Percentiles rank a stretch among this genome's conserved stretches.
phyloP scores from a whole-genome alignment of 495 filamentous ascomycete species.

The Thozetella sp. region DNA sequence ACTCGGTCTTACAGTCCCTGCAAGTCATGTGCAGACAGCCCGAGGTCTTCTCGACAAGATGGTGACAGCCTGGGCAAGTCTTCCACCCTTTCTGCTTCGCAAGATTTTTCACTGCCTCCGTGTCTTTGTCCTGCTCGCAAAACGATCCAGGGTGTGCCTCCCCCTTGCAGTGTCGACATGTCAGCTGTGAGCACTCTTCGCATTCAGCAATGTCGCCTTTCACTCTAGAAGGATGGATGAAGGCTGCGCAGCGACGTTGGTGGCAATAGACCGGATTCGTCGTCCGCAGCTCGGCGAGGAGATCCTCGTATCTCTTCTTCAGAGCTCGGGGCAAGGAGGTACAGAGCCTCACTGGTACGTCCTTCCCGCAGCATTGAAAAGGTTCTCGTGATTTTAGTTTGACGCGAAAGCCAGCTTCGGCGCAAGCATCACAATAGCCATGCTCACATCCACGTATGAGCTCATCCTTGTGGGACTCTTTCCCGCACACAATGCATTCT shows the following conservation, averaged over 20 bases:
- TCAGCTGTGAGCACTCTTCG: background rate
- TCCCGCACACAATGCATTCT: background rate
- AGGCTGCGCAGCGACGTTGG: background rate
- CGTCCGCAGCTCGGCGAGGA: conserved; percentile 3
- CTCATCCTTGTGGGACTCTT: background rate
- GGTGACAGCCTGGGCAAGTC: conserved; percentile 1
- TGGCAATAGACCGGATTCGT: conserved; percentile 7
- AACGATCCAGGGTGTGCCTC: background rate
- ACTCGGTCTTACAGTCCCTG: conserved; percentile 4
- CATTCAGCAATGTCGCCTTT: conserved; percentile 4
- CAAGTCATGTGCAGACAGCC: conserved; percentile 7
- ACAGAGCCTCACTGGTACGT: background rate
- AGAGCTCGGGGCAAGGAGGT: background rate
- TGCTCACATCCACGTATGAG: background rate
- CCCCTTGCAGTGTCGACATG: conserved; percentile 4
- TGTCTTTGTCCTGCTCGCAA: conserved; percentile 8
- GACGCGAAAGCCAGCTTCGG: background rate
- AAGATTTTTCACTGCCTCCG: background rate
- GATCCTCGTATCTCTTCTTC: background rate
- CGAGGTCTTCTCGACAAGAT: conserved; percentile 2
- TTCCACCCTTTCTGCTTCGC: conserved; percentile 7
- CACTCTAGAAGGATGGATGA: background rate
- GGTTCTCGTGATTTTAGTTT: background rate
- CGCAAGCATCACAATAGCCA: conserved; percentile 7
- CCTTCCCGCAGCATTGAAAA: conserved; percentile 8